Conservation (phyloP, 495 filamentous ascomycete genomes). For the Pyrenula aspistea region DNA sequence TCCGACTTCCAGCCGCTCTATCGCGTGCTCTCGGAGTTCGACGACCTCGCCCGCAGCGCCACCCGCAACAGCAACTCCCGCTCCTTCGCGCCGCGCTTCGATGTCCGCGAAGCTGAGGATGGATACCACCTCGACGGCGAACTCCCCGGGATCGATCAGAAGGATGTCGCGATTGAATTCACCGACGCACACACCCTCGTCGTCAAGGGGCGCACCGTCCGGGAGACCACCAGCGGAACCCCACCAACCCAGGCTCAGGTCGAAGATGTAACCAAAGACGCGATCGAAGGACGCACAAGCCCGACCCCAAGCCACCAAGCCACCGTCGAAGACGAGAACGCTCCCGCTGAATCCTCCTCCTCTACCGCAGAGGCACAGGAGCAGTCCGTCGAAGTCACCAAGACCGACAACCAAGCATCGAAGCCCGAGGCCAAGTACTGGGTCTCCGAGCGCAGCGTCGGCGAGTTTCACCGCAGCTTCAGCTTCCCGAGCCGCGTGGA, state of each 20-base stretch:
- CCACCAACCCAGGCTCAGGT: constrained; percentile 2
- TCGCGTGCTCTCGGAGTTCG: constrained; percentile 43
- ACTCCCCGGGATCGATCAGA: constrained; percentile 69
- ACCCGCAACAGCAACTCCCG: constrained; percentile 14
- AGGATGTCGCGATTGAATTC: constrained; percentile 75
- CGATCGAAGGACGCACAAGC: constrained; percentile 8
- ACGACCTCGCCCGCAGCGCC: constrained; percentile 48
- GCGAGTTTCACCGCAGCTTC: constrained; percentile 71
- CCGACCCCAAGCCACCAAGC: constrained; percentile 39
- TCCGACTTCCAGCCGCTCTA: constrained; percentile 17
- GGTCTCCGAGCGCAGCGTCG: constrained; percentile 68
- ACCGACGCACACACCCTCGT: constrained; percentile 64
- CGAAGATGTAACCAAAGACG: constrained; percentile 19
- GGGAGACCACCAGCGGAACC: constrained; percentile 8
- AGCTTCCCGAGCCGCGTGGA: constrained; percentile 64
- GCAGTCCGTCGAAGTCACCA: constrained; percentile 7
- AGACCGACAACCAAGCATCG: constrained; percentile 17
- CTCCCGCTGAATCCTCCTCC: constrained; percentile 14
- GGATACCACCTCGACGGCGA: constrained; percentile 79
- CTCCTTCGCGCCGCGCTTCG: constrained; percentile 65
- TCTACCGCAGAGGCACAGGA: constrained; percentile 4
- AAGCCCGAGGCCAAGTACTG: constrained; percentile 51
- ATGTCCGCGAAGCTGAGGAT: constrained; percentile 56
- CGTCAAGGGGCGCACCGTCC: constrained; percentile 51
- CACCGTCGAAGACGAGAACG: constrained; percentile 54